Conservation (phyloP, 768 basidiomycete genomes). For the Rubroboletus satanas region DNA sequence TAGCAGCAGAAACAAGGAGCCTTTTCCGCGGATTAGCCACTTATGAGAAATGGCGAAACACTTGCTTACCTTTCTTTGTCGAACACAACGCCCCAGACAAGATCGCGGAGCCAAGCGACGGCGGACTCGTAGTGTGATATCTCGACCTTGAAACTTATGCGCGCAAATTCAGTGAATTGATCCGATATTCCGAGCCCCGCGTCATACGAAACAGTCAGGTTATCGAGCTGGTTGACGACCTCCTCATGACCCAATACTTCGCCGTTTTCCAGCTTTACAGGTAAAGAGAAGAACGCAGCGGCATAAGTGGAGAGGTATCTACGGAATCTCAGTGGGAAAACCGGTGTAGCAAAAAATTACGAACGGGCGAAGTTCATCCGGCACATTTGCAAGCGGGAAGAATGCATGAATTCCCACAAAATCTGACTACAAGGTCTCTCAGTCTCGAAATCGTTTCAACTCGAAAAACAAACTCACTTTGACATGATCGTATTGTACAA, state of each 20-base stretch:
- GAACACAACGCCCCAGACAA: slow-evolving; percentile 73
- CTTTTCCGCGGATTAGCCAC: slow-evolving; percentile 37
- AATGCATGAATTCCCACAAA: slow-evolving; percentile 81
- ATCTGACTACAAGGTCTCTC: slow-evolving; percentile 61
- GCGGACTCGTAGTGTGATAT: slow-evolving; percentile 73
- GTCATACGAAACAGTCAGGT: slow-evolving; percentile 88
- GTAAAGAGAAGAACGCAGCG: slow-evolving; percentile 83
- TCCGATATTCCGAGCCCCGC: slow-evolving; percentile 59
- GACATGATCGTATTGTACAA: slow-evolving; percentile 92
- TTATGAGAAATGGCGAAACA: not conserved
- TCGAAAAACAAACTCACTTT: slow-evolving; percentile 45
- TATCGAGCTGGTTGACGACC: slow-evolving; percentile 85
- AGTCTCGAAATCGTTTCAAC: not conserved
- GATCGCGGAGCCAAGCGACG: slow-evolving; percentile 80
- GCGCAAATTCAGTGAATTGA: slow-evolving; percentile 70
- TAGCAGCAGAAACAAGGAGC: slow-evolving; percentile 79
- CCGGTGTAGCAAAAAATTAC: slow-evolving; percentile 27
- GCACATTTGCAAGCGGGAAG: slow-evolving; percentile 72
- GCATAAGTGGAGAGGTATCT: slow-evolving; percentile 80
- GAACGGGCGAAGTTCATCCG: slow-evolving; percentile 68
- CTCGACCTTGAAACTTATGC: slow-evolving; percentile 83
- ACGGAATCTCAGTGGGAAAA: slow-evolving; percentile 8
- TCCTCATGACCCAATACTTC: slow-evolving; percentile 77
- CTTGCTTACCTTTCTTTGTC: slow-evolving; percentile 65
- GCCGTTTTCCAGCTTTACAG: slow-evolving; percentile 68